Evolutionary conservation across 2,329 filamentous ascomycete genomes (phyloP).

Genomic region (Alternaria triticimaculans): DNA sequence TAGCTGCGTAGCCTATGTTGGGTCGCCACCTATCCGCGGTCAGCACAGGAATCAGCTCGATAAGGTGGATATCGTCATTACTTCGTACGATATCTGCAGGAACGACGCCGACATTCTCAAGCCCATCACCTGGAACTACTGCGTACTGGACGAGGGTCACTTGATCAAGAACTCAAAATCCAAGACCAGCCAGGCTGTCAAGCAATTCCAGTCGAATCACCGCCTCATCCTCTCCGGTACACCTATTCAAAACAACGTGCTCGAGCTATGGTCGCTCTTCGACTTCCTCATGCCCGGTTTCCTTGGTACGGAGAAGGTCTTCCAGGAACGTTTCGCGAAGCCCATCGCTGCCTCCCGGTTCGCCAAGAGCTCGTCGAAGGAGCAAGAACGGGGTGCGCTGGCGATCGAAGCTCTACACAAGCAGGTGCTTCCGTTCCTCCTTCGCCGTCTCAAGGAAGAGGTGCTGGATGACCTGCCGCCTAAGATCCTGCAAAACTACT

Average conservation of each 20-base stretch:
- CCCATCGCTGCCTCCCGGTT: conserved; percentile 93
- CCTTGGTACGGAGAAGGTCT: conserved; percentile 94
- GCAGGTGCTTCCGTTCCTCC: conserved; percentile 93
- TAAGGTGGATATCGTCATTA: conserved; percentile 90
- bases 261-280: conserved; percentile 97
- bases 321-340: conserved; percentile 92
- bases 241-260: conserved; percentile 95
- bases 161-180: conserved; percentile 98
- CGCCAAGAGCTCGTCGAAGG: conserved; percentile 96
- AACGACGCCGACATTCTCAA: conserved; percentile 89
- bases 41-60: conserved; percentile 72
- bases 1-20: conserved; percentile 87
- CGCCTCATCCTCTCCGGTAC: conserved; percentile 95
- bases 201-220: conserved; percentile 88
- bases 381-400: conserved; percentile 94
- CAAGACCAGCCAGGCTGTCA: conserved; percentile 93
- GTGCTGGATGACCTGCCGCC: conserved; percentile 94
- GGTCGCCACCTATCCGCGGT: conserved; percentile 80
- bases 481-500: conserved; percentile 99
- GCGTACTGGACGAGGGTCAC: conserved; percentile 95
- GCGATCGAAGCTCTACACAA: conserved; percentile 99
- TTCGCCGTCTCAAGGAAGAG: conserved; percentile 96
- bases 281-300: conserved; percentile 99
- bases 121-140: conserved; percentile 93
- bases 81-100: conserved; percentile 96